Base-by-base conservation (phyloP, 1,284 basidiomycete genomes). In the Laetiporus sulphureus region DNA sequence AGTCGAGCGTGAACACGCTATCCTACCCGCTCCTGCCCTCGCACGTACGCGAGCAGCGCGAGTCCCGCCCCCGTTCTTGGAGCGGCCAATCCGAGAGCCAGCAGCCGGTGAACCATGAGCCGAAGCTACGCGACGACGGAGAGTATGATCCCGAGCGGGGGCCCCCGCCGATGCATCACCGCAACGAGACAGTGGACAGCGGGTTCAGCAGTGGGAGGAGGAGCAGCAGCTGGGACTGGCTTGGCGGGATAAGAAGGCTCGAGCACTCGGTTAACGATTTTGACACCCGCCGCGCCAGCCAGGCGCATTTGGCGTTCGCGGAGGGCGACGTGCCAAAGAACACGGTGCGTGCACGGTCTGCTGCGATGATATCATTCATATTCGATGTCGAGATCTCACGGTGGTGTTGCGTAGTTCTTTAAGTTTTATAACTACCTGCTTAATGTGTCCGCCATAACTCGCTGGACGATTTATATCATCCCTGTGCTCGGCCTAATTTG, bases 381-480 rank as follows among this genome's bases (percentile, higher is more conserved):
- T 35, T 29, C 38, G 31, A 38, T 41, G n/a, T 20, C 18, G 23
- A 5, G 16, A 15, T 16, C 31, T 32, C 32, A n/a, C n/a, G 15
- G 22, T 15, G 29, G 25, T 8, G 25, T 13, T 27, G 25, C 25
- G 25, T 27, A 83, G 78, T 57, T 79, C 37, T 59, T 71, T 1
- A 73, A 68, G 51, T 54, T 84, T 3, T 90, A 89, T 61, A 72
- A 83, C 51, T 90, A 83, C 63, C 69, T 89, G n/a, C 54, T 90
- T 38, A 83, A 83, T 56, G 73, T 77, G 6, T 86, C 83, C 11
- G 83, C 91, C 57, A 68, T 90, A 38, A 80, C 87, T 15, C 77
- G 90, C 36, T 92, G 89, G 89, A 68, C 78, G 24, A 51, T 90
- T 19, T 91, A 84, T 65, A 87, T 91, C 54, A 58, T 90, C 16